A percentile compares a stretch with the other conserved stretches of the same genome.
Evolutionary conservation across 768 basidiomycete genomes (phyloP).

Genomic region (Lentinula raphanica): DNA sequence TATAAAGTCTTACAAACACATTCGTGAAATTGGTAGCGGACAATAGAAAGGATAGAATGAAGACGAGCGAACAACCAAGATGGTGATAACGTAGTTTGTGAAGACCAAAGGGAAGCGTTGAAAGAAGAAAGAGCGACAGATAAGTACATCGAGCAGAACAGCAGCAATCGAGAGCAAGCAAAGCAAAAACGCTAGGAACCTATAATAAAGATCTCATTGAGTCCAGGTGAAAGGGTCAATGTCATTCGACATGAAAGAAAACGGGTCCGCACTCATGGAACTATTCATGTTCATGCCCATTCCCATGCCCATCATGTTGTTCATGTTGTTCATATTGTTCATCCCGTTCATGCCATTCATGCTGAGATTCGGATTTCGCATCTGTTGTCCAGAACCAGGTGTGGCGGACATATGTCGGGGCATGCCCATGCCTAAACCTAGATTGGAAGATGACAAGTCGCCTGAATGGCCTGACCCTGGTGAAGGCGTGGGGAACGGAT

Average conservation of each 20-base stretch:
- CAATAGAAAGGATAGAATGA: constrained; percentile 11
- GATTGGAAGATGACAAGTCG: constrained; percentile 6
- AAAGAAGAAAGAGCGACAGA: constrained; percentile 14
- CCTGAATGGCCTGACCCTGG: constrained; percentile 2
- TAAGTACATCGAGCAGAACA: constrained; percentile 6
- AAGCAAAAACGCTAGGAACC: constrained; percentile 6
- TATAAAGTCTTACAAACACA: constrained; percentile 13
- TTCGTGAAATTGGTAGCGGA: constrained; percentile 11
- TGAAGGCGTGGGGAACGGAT: constrained; percentile 9
- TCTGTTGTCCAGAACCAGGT: constrained; percentile 2
- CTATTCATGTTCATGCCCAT: constrained; percentile 8
- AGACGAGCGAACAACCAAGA: constrained; percentile 11
- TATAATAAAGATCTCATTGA: constrained; percentile 26
- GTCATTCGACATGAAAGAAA: constrained; percentile 34
- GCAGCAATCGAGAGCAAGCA: constrained; percentile 5
- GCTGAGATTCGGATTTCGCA: constrained; percentile 3
- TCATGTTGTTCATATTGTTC: constrained; percentile 4
- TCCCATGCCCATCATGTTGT: neutral
- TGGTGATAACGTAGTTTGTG: neutral
- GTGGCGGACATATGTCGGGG: constrained; percentile 11
- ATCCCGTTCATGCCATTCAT: constrained; percentile 4
- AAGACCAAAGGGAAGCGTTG: neutral
- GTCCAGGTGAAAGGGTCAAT: constrained; percentile 60
- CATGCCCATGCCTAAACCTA: constrained; percentile 7
- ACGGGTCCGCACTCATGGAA: constrained; percentile 30